Evolutionary conservation across 176 grass and related monocot genomes (phyloP).

Genomic region (Echinochloa phyllopogon): DNA sequence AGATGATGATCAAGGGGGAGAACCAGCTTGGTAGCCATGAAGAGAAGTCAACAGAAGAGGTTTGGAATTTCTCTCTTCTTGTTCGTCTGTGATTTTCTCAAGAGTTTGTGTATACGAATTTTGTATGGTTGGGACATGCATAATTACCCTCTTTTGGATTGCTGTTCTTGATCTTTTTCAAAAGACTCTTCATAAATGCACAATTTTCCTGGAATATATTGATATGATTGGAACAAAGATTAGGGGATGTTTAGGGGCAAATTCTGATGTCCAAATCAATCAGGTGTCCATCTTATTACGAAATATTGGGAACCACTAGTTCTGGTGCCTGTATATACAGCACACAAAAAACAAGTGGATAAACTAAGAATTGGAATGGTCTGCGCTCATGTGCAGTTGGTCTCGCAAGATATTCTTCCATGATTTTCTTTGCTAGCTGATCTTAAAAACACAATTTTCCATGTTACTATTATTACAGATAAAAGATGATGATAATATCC

Average conservation of each 20-base stretch:
- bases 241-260: not conserved
- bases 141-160: not conserved
- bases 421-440: constrained; percentile 10
- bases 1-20: constrained; percentile 52
- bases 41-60: constrained; percentile 37
- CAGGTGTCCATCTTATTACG: constrained; percentile 16
- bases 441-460: constrained; percentile 2
- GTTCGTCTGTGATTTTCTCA: constrained; percentile 1
- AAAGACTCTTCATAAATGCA: not conserved
- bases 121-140: not conserved
- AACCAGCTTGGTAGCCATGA: constrained; percentile 35
- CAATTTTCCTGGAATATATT: constrained; percentile 1
- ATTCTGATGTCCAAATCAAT: constrained; percentile 36
- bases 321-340: not conserved
- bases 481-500: constrained; percentile 14
- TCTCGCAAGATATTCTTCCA: not conserved
- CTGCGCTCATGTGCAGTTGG: not conserved
- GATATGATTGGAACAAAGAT: constrained; percentile 9
- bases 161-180: constrained; percentile 15
- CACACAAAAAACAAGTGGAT: constrained; percentile 19
- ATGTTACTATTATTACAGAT: constrained; percentile 27
- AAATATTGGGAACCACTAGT: constrained; percentile 27
- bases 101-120: constrained; percentile 23
- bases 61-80: constrained; percentile 21
- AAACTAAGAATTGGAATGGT: constrained; percentile 19